A percentile compares a stretch with the other conserved stretches of the same genome.
Evolutionary conservation across 176 grass and related monocot species (phyloP).

Genomic region (Rhynchospora breviuscula): DNA sequence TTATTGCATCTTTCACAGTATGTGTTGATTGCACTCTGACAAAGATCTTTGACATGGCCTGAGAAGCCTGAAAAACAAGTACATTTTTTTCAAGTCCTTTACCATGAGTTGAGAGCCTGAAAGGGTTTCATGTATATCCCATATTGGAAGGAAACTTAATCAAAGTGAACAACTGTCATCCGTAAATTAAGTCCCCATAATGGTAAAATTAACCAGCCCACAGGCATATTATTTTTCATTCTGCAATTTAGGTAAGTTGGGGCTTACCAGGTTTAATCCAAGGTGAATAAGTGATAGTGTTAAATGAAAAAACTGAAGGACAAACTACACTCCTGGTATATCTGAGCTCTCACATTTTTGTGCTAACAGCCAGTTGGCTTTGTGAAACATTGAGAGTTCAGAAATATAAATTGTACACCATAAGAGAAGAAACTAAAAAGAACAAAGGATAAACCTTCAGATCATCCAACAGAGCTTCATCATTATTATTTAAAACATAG

Average conservation of each 20-base stretch:
- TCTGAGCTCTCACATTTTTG: background rate
- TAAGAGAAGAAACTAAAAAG: background rate
- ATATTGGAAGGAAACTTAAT: background rate
- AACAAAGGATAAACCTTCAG: constrained; percentile 62
- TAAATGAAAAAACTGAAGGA: background rate
- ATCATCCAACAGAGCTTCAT: constrained; percentile 87
- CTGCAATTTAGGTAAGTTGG: background rate
- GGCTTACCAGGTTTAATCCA: background rate
- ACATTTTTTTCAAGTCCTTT: background rate
- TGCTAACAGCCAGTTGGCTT: constrained; percentile 9
- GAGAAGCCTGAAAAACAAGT: constrained; percentile 55
- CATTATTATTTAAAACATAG: constrained; percentile 36
- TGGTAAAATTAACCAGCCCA: background rate
- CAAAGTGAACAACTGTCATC: too few species aligned
- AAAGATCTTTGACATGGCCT: constrained; percentile 87
- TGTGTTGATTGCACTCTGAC: constrained; percentile 53
- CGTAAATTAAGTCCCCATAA: too few species aligned
- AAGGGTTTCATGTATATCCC: background rate
- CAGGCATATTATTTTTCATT: background rate
- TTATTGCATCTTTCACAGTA: constrained; percentile 48
- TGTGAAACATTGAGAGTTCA: background rate
- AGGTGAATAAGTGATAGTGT: background rate
- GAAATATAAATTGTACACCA: background rate
- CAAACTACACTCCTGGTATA: background rate
- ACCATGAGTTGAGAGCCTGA: background rate